phyloP scores from a whole-genome alignment of 1,139 yeast genomes.

The Zhuliangozyma parablackwelliae region DNA sequence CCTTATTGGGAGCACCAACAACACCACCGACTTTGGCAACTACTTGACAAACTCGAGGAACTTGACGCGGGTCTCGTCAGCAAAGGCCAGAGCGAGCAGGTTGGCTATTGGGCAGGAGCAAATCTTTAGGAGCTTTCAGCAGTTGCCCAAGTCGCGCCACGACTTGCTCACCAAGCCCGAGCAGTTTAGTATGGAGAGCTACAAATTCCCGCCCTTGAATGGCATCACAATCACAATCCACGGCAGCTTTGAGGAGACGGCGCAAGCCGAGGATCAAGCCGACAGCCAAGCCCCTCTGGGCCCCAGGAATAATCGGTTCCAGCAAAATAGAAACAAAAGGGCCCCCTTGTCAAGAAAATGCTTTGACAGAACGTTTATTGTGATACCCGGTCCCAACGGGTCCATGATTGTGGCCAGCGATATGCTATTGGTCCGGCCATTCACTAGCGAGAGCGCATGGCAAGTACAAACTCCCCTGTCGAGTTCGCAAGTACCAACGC shows the following conservation, averaged over 20 bases:
- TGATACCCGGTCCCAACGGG: conserved; percentile 69
- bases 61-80: conserved; percentile 61
- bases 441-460: conserved; percentile 62
- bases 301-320: conserved; percentile 23
- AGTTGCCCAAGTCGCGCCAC: conserved; percentile 75
- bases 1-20: conserved; percentile 37
- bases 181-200: conserved; percentile 73
- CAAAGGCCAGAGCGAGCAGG: conserved; percentile 50
- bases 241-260: conserved; percentile 75
- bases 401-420: conserved; percentile 83
- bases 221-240: conserved; percentile 78
- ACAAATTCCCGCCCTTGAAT: conserved; percentile 64
- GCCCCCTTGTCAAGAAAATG: conserved; percentile 58
- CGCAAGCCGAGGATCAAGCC: conserved; percentile 39
- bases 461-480: conserved; percentile 9
- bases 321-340: conserved; percentile 26
- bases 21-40: conserved; percentile 54
- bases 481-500: conserved; percentile 7
- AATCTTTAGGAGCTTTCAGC: conserved; percentile 56
- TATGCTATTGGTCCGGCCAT: conserved; percentile 62
- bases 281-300: conserved; percentile 15
- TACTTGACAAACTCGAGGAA: conserved; percentile 75
- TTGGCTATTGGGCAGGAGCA: conserved; percentile 69
- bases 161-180: conserved; percentile 58
- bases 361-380: conserved; percentile 84